Conservation (phyloP, 345 rosid genomes). For the Eutrema japonicum region DNA sequence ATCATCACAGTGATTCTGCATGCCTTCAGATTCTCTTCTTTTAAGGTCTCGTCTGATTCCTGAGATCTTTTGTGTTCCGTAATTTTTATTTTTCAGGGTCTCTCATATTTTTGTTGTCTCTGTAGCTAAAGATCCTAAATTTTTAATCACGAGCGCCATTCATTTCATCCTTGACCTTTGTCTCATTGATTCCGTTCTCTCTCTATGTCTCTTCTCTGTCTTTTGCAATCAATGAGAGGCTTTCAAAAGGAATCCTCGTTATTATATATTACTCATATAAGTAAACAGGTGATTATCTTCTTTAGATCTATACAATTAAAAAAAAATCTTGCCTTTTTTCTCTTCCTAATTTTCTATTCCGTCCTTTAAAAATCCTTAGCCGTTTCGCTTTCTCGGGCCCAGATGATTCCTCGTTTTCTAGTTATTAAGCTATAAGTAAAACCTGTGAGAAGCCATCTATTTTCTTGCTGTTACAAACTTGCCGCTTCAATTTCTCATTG, state of each 20-base stretch:
- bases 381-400: constrained; percentile 37
- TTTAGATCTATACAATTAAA: constrained; percentile 27
- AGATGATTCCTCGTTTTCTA: constrained; percentile 26
- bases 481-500: constrained; percentile 13
- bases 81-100: not conserved
- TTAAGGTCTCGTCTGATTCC: constrained; percentile 5
- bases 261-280: not conserved
- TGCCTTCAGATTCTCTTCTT: constrained; percentile 34
- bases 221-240: constrained; percentile 33
- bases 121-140: constrained; percentile 20
- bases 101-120: not conserved
- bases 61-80: not conserved
- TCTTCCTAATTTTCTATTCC: not conserved
- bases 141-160: constrained; percentile 1
- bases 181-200: constrained; percentile 3
- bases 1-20: constrained; percentile 38
- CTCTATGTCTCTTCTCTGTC: not conserved
- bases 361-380: not conserved
- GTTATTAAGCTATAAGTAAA: not conserved
- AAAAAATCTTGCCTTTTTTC: not conserved
- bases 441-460: constrained; percentile 23
- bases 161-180: constrained; percentile 20
- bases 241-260: not conserved
- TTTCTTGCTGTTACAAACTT: constrained; percentile 29
- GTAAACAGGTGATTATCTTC: constrained; percentile 23